Conservation (phyloP, 352 stramenopile species). For the Phytophthora lateralis region DNA sequence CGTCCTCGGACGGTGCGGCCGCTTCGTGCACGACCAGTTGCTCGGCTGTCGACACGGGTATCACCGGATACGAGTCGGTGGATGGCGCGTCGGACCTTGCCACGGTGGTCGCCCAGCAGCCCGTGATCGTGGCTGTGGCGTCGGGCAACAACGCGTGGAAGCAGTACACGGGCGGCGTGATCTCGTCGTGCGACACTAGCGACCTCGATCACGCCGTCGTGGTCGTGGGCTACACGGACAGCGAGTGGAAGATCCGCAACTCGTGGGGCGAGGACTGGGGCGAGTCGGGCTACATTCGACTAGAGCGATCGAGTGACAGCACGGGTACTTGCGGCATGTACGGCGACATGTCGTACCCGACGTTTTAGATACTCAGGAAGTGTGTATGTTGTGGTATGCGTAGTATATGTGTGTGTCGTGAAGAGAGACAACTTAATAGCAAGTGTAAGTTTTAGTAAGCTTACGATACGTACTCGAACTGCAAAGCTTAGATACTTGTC, state of each 20-base stretch:
- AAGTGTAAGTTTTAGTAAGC: background rate
- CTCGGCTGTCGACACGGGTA: constrained; percentile 40
- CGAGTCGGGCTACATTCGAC: constrained; percentile 93
- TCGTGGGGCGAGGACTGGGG: constrained; percentile 96
- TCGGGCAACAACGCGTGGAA: constrained; percentile 95
- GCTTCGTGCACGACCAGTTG: constrained; percentile 31
- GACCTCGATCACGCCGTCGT: constrained; percentile 98
- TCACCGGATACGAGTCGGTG: constrained; percentile 73
- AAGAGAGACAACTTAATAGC: constrained; percentile 17
- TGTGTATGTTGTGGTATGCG: constrained; percentile 10
- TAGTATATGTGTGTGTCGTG: constrained; percentile 1
- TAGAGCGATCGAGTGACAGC: constrained; percentile 81
- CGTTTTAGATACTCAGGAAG: constrained; percentile 28
- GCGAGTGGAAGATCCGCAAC: constrained; percentile 96
- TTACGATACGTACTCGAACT: constrained; percentile 2
- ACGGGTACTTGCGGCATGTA: constrained; percentile 66
- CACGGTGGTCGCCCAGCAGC: constrained; percentile 56
- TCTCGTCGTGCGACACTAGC: constrained; percentile 74
- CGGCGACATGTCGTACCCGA: constrained; percentile 61
- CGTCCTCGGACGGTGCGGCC: constrained; percentile 27
- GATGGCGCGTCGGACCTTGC: constrained; percentile 25
- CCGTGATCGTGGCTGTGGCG: constrained; percentile 95
- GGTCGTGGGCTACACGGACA: constrained; percentile 94
- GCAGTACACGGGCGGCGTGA: constrained; percentile 95
- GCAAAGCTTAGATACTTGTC: constrained; percentile 4